Base-by-base conservation (phyloP, 129 eudicot genomes). In the Centrapalus pauciflorus region DNA sequence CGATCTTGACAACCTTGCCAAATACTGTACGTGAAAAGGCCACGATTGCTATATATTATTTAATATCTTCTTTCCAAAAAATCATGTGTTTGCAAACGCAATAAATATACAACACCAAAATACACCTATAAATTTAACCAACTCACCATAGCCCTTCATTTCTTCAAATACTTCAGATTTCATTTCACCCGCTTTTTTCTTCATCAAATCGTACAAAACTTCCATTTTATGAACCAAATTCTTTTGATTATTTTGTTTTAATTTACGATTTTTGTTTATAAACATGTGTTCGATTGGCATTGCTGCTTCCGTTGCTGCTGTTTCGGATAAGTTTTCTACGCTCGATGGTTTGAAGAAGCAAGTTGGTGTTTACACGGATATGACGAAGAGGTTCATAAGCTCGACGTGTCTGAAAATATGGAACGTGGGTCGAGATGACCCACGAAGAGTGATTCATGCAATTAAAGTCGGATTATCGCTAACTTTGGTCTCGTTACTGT, bases 391-490 rank as follows among this genome's bases (percentile, higher is more conserved):
- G n/a, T 64, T 30, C 41, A 7, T 25, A 16, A 48, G 49, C 26
- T 63, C 10, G 48, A 35, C 61, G 23, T 73, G 48, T 21, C 48
- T 1, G 24, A 49, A 73, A 25, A 7, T 73, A 17, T 55, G 45
- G 70, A 60, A 78, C 51, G 67, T 60, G 13, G 84, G 84, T 34
- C 70, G 51, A 32, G 80, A 79, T 46, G 84, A 79, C 64, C 80
- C 80, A 37, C 74, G 80, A 74, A 74, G 58, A 62, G 50, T 70
- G 1, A 57, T 79, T 1, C 84, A 79, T 69, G 62, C 84, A 17
- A 11, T 79, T 5, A 79, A 79, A 79, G 84, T 79, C 0, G 84
- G 84, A 21, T 10, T 79, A n/a, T 72, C 84, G 16, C 28, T 79
- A 16, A 74, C 74, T n/a, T 32, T 79, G 9, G 84, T 67, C 13